Evolutionary conservation across 2,329 filamentous ascomycete species (phyloP), one percentile per base, ranked within the genome.

Genomic region (Phaeosphaeria sp.): DNA sequence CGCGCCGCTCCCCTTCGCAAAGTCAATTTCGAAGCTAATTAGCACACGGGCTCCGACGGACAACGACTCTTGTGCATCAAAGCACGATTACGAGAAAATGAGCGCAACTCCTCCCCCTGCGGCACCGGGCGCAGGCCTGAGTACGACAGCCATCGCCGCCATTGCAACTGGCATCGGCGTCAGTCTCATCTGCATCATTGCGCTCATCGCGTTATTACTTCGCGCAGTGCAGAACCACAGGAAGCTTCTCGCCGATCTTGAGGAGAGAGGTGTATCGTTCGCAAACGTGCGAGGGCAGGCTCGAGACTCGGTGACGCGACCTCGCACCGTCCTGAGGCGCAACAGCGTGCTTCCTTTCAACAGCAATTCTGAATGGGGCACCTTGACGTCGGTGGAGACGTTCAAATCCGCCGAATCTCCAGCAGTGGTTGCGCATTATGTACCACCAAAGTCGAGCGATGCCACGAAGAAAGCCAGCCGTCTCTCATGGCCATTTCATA

Each of bases 311-410:
- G 47, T 74, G 6, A 49, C 67, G 11, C 72, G 63, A 50, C 74
- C 74, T n/a, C 74, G 72, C 53, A 57, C 68, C 40, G 69, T 74
- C 0, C 59, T 76, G 6, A 66, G 70, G 55, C 71, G 74, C 36
- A 74, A 69, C 45, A 71, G 67, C 2, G 59, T 74, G 13, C 59
- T 76, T 3, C 72, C 74, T 1, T 77, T 75, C 67, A 74, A 75
- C 45, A 62, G 69, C 2, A 72, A 71, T 44, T 72, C 71, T 15
- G 78, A 77, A 39, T 82, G 79, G 79, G 77, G 72, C 17, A 65
- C 77, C 48, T 63, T 81, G 9, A 69, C 69, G 11, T 81, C 79
- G 0, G 69, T 73, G n/a, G 79, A 81, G 42, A 72, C 68, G 0
- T 65, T 76, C 50, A 56, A 61, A n/a, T 63, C 62, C 5, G 42